phyloP scores from a whole-genome alignment of 2,329 filamentous ascomycete genomes.

The Cladorrhinum sp. region DNA sequence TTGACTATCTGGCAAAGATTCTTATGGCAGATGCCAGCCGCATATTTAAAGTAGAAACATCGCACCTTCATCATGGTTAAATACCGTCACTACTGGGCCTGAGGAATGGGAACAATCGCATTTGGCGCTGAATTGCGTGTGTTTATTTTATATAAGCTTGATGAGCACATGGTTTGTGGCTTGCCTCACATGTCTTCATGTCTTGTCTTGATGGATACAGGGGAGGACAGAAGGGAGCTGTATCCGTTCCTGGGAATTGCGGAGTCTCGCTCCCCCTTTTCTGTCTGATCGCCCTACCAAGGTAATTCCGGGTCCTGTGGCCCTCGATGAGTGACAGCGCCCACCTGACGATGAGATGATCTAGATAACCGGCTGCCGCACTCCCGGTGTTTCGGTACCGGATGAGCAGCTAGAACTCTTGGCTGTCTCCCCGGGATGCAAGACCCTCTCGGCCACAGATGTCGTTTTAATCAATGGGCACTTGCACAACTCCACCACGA shows the following conservation, averaged over 20 bases:
- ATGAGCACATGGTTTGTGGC: no score
- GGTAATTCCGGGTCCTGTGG: neutral
- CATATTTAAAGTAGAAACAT: no score
- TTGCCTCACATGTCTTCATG: no score
- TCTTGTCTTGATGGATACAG: neutral
- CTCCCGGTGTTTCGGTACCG: slow-evolving; percentile 6
- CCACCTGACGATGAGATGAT: neutral
- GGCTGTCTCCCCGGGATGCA: neutral
- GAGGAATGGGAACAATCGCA: neutral
- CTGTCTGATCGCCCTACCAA: neutral
- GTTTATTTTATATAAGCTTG: neutral
- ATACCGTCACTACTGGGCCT: no score
- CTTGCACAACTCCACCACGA: neutral
- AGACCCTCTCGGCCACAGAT: no score
- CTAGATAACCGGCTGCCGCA: neutral
- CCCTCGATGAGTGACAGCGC: neutral
- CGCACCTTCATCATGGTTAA: no score
- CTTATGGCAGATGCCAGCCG: no score
- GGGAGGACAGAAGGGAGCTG: neutral
- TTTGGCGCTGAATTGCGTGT: neutral
- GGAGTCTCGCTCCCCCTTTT: neutral
- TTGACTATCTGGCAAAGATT: no score
- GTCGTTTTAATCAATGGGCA: neutral
- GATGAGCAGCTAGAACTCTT: slow-evolving; percentile 5
- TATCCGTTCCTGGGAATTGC: neutral